These are phyloP conservation scores for Apiotrichum veenhuisii DNA, from an alignment of 1,284 basidiomycete genomes.

Conservation along the genomic window DNA sequence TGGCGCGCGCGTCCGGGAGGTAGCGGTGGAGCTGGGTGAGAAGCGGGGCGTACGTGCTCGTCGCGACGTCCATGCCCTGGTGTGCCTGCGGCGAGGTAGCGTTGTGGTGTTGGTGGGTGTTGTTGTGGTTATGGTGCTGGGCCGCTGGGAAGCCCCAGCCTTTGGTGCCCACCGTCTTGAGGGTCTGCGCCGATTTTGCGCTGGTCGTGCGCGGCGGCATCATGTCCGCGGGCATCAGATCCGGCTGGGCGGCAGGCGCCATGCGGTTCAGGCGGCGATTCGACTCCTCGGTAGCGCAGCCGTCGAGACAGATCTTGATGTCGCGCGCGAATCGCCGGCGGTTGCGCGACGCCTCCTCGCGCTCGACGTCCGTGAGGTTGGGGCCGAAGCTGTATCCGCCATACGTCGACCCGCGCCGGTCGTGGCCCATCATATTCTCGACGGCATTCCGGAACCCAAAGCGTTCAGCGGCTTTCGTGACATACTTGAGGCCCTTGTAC, in stretches of 20 bases:
- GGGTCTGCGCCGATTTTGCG: background rate
- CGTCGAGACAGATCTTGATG: slow-evolving; percentile 38
- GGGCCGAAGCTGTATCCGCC: slow-evolving; percentile 18
- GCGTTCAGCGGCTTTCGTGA: slow-evolving; percentile 38
- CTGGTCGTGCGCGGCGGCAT: background rate
- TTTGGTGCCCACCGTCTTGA: background rate
- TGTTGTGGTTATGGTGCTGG: background rate
- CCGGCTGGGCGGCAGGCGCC: background rate
- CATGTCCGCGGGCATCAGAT: background rate
- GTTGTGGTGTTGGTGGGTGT: slow-evolving; percentile 8
- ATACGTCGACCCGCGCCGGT: slow-evolving; percentile 26
- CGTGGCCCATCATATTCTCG: slow-evolving; percentile 37
- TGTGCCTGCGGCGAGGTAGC: background rate
- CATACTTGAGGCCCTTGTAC: slow-evolving; percentile 17
- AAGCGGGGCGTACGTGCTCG: slow-evolving; percentile 28
- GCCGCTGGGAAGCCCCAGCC: background rate
- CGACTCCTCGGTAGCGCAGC: slow-evolving; percentile 38
- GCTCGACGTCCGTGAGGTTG: slow-evolving; percentile 29
- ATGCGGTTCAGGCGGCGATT: slow-evolving; percentile 25
- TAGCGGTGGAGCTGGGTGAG: slow-evolving; percentile 40
- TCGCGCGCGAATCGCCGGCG: slow-evolving; percentile 40
- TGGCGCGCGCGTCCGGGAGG: slow-evolving; percentile 37
- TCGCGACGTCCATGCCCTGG: slow-evolving; percentile 1
- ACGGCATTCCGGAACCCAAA: slow-evolving; percentile 42
- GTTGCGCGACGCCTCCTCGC: slow-evolving; percentile 39